phyloP scores from a whole-genome alignment of 2,329 filamentous ascomycete genomes.

The Stachybotrys echinatus region DNA sequence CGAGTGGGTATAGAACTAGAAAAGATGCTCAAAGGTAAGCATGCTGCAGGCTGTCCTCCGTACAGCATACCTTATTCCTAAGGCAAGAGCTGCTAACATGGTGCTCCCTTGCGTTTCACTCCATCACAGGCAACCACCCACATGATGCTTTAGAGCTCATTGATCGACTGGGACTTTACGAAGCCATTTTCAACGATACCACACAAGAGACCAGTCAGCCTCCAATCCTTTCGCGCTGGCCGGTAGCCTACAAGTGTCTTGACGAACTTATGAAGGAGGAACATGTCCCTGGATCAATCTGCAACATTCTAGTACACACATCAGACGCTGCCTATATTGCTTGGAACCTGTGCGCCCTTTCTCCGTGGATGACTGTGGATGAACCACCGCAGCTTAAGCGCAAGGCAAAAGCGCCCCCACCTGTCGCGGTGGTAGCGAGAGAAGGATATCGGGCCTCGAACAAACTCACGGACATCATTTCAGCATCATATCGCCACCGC shows the following conservation, averaged over 20 bases:
- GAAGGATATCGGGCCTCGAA: constrained; percentile 79
- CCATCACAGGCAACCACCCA: constrained; percentile 48
- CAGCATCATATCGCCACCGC: constrained; percentile 57
- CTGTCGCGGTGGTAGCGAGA: constrained; percentile 47
- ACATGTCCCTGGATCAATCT: constrained; percentile 38
- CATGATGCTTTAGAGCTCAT: constrained; percentile 58
- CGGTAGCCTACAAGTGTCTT: constrained; percentile 58
- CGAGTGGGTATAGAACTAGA: constrained; percentile 81
- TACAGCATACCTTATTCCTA: too few species aligned
- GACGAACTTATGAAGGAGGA: constrained; percentile 39
- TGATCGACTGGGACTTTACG: constrained; percentile 61
- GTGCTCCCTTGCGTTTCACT: not conserved
- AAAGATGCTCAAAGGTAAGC: constrained; percentile 76
- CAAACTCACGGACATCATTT: constrained; percentile 64
- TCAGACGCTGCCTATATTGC: constrained; percentile 63
- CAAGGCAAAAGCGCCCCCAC: constrained; percentile 49
- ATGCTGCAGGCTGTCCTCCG: not conserved
- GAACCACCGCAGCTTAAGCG: constrained; percentile 34
- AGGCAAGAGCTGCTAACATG: not conserved
- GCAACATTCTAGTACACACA: constrained; percentile 52
- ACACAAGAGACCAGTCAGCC: constrained; percentile 41
- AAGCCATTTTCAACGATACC: constrained; percentile 69
- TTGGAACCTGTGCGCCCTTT: constrained; percentile 71
- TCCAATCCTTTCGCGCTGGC: constrained; percentile 58
- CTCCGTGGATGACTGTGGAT: constrained; percentile 61